Conservation (phyloP, 2,329 filamentous ascomycete genomes). For the Kalmusia sp. region DNA sequence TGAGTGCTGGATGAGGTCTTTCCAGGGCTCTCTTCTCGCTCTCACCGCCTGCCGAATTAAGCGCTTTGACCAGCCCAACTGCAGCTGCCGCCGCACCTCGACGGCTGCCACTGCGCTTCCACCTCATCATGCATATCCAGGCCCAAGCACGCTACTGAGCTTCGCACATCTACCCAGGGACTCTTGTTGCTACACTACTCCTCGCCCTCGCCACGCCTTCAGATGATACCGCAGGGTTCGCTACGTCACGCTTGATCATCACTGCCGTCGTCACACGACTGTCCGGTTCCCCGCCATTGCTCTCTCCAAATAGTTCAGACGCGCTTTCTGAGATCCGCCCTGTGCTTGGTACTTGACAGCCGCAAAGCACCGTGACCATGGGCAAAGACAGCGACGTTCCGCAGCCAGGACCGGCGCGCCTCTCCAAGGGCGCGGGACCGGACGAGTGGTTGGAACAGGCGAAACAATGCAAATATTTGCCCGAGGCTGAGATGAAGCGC, state of each 20-base stretch:
- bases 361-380: slow-evolving; percentile 41
- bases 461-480: slow-evolving; percentile 96
- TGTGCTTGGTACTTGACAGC: background rate
- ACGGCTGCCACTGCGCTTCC: slow-evolving; percentile 7
- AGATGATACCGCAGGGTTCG: slow-evolving; percentile 27
- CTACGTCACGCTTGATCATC: slow-evolving; percentile 39
- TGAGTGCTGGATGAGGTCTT: slow-evolving; percentile 1
- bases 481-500: slow-evolving; percentile 97
- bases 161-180: background rate
- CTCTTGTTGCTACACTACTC: slow-evolving; percentile 4
- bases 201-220: slow-evolving; percentile 13
- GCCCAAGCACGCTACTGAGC: slow-evolving; percentile 7
- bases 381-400: slow-evolving; percentile 70
- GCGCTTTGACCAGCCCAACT: slow-evolving; percentile 16
- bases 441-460: slow-evolving; percentile 98
- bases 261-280: slow-evolving; percentile 40
- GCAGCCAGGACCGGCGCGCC: slow-evolving; percentile 86
- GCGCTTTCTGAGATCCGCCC: background rate
- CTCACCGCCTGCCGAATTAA: too few species aligned
- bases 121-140: slow-evolving; percentile 25
- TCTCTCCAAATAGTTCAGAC: background rate
- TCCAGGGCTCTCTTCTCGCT: too few species aligned
- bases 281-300: slow-evolving; percentile 12
- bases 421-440: slow-evolving; percentile 82
- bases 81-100: slow-evolving; percentile 17